Evolutionary conservation across 176 grass and related monocot genomes (phyloP), one percentile per base, ranked within the genome.

Genomic region (Secale cereale): DNA sequence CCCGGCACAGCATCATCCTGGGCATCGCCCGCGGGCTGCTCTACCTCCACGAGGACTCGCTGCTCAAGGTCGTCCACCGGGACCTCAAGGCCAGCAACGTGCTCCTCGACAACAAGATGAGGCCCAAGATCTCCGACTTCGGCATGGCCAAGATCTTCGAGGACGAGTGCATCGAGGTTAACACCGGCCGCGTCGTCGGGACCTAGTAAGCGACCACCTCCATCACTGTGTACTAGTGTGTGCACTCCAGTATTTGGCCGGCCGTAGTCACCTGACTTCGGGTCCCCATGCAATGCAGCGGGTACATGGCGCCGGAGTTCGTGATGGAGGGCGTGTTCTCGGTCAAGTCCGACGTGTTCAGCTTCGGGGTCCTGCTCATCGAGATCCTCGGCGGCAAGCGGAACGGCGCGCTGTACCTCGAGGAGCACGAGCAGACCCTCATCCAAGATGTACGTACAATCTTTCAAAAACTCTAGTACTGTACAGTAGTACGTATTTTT

Each of bases 71-170:
- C 46, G 88, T 97, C 69, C 95, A 97, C 46, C 86, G 92, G 45
- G 92, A 97, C 79, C 82, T 97, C 16, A 97, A 97, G 77, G 95
- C 95, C n/a, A 94, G 95, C 72, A 97, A 97, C 62, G 95, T 97
- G 28, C 80, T 97, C 31, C 85, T 97, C 65, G 92, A 97, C 39
- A 37, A 91, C 56, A 88, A 92, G 69, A 97, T 97, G 95, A 91
- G 85, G 37, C 95, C 95, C 31, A 97, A 97, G 86, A 97, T 97
- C 67, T 94, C 95, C 35, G 95, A 97, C 59, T 97, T 97, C 45
- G 95, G 95, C 70, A 97, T 94, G 95, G 95, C 95, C 48, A 97
- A 93, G 84, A 97, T 94, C 61, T 97, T 91, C 35, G 82, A 97
- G 26, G 88, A 91, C 27, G 95, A 97, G 59, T 78, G 59, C 26